Conservation (phyloP, 768 basidiomycete species). For the Amanita phalloides region DNA sequence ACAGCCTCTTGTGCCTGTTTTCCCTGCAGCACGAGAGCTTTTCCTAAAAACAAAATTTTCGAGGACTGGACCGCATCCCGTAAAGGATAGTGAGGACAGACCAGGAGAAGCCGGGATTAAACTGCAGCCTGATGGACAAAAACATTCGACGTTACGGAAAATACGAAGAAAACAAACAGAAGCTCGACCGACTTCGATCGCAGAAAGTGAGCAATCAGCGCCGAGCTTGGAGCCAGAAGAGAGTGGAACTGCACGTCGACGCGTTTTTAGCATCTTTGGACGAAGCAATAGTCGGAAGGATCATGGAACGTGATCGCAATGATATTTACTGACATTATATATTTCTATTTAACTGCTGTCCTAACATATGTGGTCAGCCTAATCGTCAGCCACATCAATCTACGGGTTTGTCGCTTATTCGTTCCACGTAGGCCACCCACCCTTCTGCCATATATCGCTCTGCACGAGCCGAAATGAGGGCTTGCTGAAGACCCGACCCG, state of each 20-base stretch:
- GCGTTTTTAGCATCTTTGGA: constrained; percentile 3
- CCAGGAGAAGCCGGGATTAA: constrained; percentile 11
- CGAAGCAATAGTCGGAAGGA: background rate
- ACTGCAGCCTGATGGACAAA: constrained; percentile 5
- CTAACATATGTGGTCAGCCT: background rate
- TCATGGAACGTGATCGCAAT: background rate
- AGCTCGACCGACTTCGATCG: constrained; percentile 21
- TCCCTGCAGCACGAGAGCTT: constrained; percentile 70
- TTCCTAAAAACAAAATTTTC: constrained; percentile 68
- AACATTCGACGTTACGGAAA: constrained; percentile 15
- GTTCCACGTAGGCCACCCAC: constrained; percentile 81
- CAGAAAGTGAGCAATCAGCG: constrained; percentile 24
- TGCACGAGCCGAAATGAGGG: constrained; percentile 54
- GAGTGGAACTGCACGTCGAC: constrained; percentile 19
- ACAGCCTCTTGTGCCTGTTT: constrained; percentile 66
- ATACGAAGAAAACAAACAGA: constrained; percentile 18
- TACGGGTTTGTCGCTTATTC: constrained; percentile 16
- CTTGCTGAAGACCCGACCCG: constrained; percentile 41
- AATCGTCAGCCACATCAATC: background rate
- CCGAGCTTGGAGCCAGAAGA: constrained; percentile 11
- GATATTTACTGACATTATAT: background rate
- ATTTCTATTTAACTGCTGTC: background rate
- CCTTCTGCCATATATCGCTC: constrained; percentile 77
- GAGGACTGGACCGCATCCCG: constrained; percentile 22
- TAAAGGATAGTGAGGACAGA: constrained; percentile 5